These are phyloP conservation scores for Cyclotella cryptica DNA, from an alignment of 108 stramenopile genomes.

Conservation along the genomic window DNA sequence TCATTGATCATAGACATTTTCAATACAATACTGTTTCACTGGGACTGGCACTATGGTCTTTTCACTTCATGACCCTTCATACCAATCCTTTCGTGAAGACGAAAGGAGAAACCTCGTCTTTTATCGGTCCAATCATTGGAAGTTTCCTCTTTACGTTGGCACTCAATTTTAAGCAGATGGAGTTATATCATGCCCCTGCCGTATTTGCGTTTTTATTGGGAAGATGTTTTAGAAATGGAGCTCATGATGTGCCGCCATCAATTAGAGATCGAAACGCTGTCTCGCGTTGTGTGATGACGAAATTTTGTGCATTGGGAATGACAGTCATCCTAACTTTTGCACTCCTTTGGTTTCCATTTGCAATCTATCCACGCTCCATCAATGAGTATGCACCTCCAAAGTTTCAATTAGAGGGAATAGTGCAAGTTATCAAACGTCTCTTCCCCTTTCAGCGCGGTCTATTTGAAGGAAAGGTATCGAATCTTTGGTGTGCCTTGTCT, in stretches of 20 bases:
- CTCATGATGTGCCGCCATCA: too few relatives aligned
- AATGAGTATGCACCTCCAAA: slow-evolving; percentile 6
- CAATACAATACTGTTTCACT: slow-evolving; percentile 95
- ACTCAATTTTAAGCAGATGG: slow-evolving; percentile 98
- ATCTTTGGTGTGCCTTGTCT: slow-evolving; percentile 90
- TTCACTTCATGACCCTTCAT: slow-evolving; percentile 62
- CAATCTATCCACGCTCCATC: slow-evolving; percentile 20
- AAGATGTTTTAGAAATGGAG: slow-evolving; percentile 68
- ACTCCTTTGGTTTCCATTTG: slow-evolving; percentile 84
- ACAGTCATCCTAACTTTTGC: slow-evolving; percentile 77
- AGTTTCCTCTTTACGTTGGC: slow-evolving; percentile 82
- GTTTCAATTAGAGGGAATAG: slow-evolving; percentile 44
- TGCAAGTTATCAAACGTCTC: slow-evolving; percentile 74
- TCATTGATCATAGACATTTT: slow-evolving; percentile 98
- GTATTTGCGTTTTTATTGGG: slow-evolving; percentile 90
- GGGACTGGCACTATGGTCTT: slow-evolving; percentile 81
- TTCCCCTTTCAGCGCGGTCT: slow-evolving; percentile 94
- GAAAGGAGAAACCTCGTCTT: slow-evolving; percentile 21
- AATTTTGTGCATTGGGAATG: slow-evolving; percentile 67
- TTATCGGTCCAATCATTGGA: slow-evolving; percentile 61
- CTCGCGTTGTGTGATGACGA: background rate
- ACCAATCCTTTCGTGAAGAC: slow-evolving; percentile 8
- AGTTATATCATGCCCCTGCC: slow-evolving; percentile 93
- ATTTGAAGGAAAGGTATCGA: slow-evolving; percentile 96
- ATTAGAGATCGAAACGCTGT: too few relatives aligned